phyloP scores from a whole-genome alignment of 2,329 filamentous ascomycete genomes.

The Ophiostoma piceae region DNA sequence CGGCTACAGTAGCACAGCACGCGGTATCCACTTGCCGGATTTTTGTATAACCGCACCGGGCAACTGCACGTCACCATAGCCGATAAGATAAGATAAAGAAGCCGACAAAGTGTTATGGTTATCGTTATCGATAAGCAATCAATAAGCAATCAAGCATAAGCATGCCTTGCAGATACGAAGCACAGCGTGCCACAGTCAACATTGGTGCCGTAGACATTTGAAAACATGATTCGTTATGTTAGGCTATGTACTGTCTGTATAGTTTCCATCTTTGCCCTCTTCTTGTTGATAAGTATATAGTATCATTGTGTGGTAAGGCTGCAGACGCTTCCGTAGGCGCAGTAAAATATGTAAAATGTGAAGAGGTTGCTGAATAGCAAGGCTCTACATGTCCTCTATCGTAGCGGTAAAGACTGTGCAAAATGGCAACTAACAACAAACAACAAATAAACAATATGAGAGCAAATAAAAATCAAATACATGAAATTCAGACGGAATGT shows the following conservation, averaged over 20 bases:
- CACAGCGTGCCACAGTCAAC: too few relatives aligned
- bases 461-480: slow-evolving; percentile 4
- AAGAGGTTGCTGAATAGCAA: background rate
- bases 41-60: slow-evolving; percentile 21
- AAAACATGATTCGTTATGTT: background rate
- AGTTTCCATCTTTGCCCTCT: background rate
- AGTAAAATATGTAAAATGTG: background rate
- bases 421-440: background rate
- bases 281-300: background rate
- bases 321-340: background rate
- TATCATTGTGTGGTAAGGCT: background rate
- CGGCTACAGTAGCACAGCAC: background rate
- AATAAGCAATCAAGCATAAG: too few relatives aligned
- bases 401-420: background rate
- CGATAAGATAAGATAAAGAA: slow-evolving; percentile 20
- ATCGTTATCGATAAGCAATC: background rate
- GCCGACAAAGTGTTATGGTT: background rate
- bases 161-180: too few relatives aligned
- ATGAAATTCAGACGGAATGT: background rate
- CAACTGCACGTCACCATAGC: slow-evolving; percentile 16
- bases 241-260: background rate
- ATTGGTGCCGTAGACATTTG: background rate
- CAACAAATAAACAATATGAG: background rate
- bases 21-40: slow-evolving; percentile 19
- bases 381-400: background rate